Conservation (phyloP, 1,284 basidiomycete species). For the Tetrapyrgos nigripes region DNA sequence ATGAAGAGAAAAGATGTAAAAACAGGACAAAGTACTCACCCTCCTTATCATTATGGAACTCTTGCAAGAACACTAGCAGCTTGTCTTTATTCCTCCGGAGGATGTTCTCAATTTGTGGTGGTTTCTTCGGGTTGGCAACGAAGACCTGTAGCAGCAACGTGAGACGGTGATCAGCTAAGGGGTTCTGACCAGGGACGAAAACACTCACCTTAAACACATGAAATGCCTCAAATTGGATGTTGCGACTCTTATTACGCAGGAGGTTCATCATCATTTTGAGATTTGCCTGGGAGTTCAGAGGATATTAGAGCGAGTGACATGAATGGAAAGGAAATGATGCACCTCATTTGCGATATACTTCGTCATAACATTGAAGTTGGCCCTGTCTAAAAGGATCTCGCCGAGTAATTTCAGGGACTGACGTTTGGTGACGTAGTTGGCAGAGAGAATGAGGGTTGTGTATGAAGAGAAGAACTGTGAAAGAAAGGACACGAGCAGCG, state of each 20-base stretch:
- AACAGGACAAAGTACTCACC: slow-evolving; percentile 54
- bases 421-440: slow-evolving; percentile 99
- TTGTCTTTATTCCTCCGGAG: slow-evolving; percentile 95
- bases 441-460: slow-evolving; percentile 89
- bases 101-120: slow-evolving; percentile 92
- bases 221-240: slow-evolving; percentile 99
- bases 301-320: too few species aligned
- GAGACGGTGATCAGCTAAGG: slow-evolving; percentile 7
- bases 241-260: slow-evolving; percentile 95
- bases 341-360: slow-evolving; percentile 92
- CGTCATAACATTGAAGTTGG: slow-evolving; percentile 99
- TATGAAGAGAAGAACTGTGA: slow-evolving; percentile 93
- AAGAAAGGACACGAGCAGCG: too few species aligned
- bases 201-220: slow-evolving; percentile 95
- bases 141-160: slow-evolving; percentile 75
- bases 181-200: slow-evolving; percentile 9
- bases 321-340: too few species aligned
- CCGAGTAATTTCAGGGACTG: slow-evolving; percentile 98
- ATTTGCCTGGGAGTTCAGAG: too few species aligned
- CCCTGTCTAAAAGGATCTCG: slow-evolving; percentile 96
- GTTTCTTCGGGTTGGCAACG: slow-evolving; percentile 99
- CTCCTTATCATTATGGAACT: slow-evolving; percentile 99
- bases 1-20: not conserved
- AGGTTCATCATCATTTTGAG: slow-evolving; percentile 99
- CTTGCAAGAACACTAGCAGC: slow-evolving; percentile 86